Evolutionary conservation across 805 yeast species (phyloP).

Genomic region (Pichia paraexigua): DNA sequence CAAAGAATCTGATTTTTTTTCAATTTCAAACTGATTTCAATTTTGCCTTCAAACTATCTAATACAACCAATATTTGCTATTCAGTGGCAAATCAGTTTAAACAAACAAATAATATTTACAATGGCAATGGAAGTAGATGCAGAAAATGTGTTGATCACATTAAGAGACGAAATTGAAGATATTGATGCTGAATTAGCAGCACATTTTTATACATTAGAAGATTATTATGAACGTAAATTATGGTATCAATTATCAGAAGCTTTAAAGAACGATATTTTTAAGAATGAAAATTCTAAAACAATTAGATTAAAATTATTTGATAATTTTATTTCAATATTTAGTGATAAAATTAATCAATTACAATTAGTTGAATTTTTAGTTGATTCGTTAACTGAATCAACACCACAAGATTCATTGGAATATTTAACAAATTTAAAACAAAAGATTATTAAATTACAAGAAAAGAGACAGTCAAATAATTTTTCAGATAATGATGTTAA

Average conservation of each 20-base stretch:
- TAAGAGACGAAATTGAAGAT: constrained; percentile 59
- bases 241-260: constrained; percentile 89
- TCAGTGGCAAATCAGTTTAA: background rate
- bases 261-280: constrained; percentile 52
- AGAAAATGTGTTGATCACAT: constrained; percentile 43
- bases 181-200: constrained; percentile 43
- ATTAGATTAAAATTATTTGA: constrained; percentile 62
- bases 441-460: constrained; percentile 37
- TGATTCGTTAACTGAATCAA: constrained; percentile 36
- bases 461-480: constrained; percentile 21
- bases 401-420: constrained; percentile 41
- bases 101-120: background rate
- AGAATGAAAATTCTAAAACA: constrained; percentile 40
- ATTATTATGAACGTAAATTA: constrained; percentile 75
- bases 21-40: background rate
- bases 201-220: constrained; percentile 65
- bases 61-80: background rate
- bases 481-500: constrained; percentile 26
- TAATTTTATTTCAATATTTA: constrained; percentile 59
- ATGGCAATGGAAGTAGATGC: constrained; percentile 28
- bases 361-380: constrained; percentile 72
- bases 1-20: background rate
- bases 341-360: constrained; percentile 67
- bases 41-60: background rate
- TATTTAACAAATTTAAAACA: constrained; percentile 38